phyloP scores from a whole-genome alignment of 257 asterid genomes.

The Plantago ovata region DNA sequence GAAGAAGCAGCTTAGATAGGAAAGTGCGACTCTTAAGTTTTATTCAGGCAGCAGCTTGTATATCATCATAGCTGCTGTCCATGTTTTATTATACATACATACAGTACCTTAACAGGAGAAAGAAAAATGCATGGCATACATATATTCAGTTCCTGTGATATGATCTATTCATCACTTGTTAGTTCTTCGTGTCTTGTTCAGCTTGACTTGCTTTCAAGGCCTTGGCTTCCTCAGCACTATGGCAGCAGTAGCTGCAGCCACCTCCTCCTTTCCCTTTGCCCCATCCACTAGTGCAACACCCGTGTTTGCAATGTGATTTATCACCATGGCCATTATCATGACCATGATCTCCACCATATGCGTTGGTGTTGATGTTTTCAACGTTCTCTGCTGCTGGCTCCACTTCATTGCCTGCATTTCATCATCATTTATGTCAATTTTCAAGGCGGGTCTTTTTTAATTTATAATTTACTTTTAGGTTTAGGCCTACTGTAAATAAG shows the following conservation, averaged over 20 bases:
- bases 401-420: constrained; percentile 17
- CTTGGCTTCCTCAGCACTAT: constrained; percentile 21
- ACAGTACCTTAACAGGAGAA: background rate
- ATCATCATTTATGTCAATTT: background rate
- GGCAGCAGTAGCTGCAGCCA: constrained; percentile 17
- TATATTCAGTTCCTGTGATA: background rate
- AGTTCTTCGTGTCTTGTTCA: constrained; percentile 21
- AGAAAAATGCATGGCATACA: background rate
- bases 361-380: background rate
- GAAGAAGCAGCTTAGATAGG: too few species aligned
- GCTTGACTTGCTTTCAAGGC: constrained; percentile 13
- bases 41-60: background rate
- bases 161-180: background rate
- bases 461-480: too few species aligned
- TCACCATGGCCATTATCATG: constrained; percentile 4
- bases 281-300: background rate
- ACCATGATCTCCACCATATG: constrained; percentile 12
- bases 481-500: too few species aligned
- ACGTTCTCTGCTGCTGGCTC: constrained; percentile 5
- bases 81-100: background rate
- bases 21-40: background rate
- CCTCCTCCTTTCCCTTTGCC: background rate
- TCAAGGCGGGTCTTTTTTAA: too few species aligned
- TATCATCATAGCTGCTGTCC: background rate
- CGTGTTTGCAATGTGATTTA: background rate